Evolutionary conservation across 345 rosid genomes (phyloP).

Genomic region (Linum trigynum): DNA sequence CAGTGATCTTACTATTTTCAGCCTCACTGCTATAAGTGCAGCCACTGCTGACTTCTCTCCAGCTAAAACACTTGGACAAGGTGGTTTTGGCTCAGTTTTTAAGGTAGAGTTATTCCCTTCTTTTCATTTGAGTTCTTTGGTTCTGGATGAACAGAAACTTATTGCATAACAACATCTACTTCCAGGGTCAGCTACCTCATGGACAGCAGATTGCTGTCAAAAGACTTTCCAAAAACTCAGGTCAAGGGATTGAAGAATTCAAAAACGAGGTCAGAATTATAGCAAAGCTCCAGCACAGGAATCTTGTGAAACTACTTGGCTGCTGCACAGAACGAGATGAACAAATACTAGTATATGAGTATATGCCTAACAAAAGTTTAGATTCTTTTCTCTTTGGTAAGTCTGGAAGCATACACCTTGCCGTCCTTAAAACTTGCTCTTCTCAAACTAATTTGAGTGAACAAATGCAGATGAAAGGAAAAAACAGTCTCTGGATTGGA

Average conservation of each 20-base stretch:
- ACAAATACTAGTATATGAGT: background rate
- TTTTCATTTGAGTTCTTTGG: background rate
- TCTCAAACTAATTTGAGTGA: background rate
- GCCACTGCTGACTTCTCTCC: background rate
- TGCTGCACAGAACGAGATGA: background rate
- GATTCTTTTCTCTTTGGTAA: background rate
- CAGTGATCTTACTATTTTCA: background rate
- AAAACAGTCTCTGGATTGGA: background rate
- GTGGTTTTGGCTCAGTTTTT: background rate
- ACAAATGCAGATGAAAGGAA: background rate
- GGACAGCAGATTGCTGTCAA: background rate
- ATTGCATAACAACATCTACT: background rate
- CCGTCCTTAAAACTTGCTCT: background rate
- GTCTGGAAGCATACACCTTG: background rate
- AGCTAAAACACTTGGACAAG: background rate
- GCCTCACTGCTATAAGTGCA: background rate
- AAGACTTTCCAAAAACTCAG: background rate
- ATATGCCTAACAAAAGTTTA: background rate
- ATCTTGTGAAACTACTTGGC: background rate
- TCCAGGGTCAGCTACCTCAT: background rate
- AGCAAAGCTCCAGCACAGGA: background rate
- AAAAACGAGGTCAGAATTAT: background rate
- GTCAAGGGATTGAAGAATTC: background rate
- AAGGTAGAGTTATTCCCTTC: background rate
- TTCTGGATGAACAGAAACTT: background rate